These are phyloP conservation scores for Lodderomyces pseudojiufengensis DNA, from an alignment of 1,139 yeast genomes.

Conservation along the genomic window DNA sequence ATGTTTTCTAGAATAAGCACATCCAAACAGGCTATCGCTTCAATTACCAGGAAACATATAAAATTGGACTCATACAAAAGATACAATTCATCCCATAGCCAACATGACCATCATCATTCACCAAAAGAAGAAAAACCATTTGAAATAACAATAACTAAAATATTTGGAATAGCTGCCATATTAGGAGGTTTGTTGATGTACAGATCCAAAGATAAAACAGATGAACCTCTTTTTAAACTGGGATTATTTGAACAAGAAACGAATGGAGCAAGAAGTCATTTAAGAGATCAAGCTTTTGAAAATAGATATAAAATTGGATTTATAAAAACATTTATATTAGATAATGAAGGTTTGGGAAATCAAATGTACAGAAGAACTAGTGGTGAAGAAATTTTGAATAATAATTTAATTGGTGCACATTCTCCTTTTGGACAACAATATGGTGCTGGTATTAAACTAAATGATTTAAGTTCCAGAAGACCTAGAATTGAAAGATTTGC, in stretches of 20 bases:
- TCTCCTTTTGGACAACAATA: constrained; percentile 41
- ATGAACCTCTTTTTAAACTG: constrained; percentile 39
- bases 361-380: constrained; percentile 40
- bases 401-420: constrained; percentile 41
- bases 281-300: constrained; percentile 37
- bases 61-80: constrained; percentile 17
- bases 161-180: constrained; percentile 26
- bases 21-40: constrained; percentile 7
- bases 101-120: constrained; percentile 19
- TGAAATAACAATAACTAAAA: constrained; percentile 19
- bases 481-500: constrained; percentile 42
- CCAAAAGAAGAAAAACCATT: constrained; percentile 25
- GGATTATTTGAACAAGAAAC: constrained; percentile 32
- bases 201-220: constrained; percentile 33
- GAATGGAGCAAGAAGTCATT: constrained; percentile 33
- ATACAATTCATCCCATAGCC: constrained; percentile 26
- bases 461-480: constrained; percentile 45
- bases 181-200: constrained; percentile 39
- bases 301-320: constrained; percentile 42
- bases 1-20: constrained; percentile 12
- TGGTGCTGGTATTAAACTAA: constrained; percentile 47
- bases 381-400: constrained; percentile 29
- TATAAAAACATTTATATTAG: constrained; percentile 41
- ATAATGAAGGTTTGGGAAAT: constrained; percentile 36
- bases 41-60: constrained; percentile 13